Evolutionary conservation across 2,329 filamentous ascomycete genomes (phyloP).

Genomic region (Phoma herbarum): DNA sequence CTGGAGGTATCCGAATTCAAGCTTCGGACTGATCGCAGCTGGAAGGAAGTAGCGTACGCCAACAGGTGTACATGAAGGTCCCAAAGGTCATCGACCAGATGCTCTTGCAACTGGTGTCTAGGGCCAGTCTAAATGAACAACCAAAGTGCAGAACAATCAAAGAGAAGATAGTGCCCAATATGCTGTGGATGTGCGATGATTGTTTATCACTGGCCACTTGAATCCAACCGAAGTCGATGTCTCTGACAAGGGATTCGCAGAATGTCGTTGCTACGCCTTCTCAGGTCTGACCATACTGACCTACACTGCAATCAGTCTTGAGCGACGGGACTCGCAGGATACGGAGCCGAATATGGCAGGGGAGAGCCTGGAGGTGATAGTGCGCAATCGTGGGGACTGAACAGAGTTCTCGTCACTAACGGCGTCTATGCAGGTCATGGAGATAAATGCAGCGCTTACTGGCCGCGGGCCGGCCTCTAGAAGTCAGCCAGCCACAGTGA

Average conservation of each 20-base stretch:
- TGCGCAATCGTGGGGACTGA: slow-evolving; percentile 2
- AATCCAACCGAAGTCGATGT: neutral
- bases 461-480: neutral
- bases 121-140: no score
- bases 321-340: neutral
- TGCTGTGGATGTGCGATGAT: neutral
- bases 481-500: slow-evolving; percentile 10
- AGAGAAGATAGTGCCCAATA: neutral
- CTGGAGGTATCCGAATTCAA: neutral
- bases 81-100: neutral
- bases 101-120: neutral
- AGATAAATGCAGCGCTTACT: slow-evolving; percentile 1
- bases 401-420: slow-evolving; percentile 11
- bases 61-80: neutral
- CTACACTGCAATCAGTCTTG: neutral
- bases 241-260: neutral
- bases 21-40: neutral
- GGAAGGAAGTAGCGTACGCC: neutral
- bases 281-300: neutral
- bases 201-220: neutral
- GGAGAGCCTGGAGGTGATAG: neutral
- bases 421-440: slow-evolving; percentile 8
- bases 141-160: no score
- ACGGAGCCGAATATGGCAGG: slow-evolving; percentile 3
- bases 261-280: neutral